A percentile compares a stretch with the other conserved stretches of the same genome.
phyloP scores from a whole-genome alignment of 176 grass and related monocot genomes.

The Chrysopogon serrulatus region DNA sequence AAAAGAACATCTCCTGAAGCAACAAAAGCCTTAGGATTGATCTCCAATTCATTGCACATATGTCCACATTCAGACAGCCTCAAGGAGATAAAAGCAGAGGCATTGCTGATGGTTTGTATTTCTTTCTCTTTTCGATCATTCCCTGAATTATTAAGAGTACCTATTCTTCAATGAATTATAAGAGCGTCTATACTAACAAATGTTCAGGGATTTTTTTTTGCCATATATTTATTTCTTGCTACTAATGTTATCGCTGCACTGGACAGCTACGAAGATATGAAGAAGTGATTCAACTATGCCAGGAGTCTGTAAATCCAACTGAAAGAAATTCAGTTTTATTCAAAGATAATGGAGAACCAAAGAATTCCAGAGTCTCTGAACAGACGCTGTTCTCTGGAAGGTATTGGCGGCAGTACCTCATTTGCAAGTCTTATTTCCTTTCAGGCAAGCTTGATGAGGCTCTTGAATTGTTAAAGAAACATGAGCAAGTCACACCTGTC shows the following conservation, averaged over 20 bases:
- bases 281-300: constrained; percentile 85
- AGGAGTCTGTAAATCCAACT: constrained; percentile 55
- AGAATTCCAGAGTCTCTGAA: constrained; percentile 28
- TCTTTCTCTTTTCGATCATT: not conserved
- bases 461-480: constrained; percentile 74
- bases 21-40: constrained; percentile 58
- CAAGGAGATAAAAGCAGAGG: constrained; percentile 86
- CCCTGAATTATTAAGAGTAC: not conserved
- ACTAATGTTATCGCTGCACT: constrained; percentile 21
- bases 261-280: constrained; percentile 69
- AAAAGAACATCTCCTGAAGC: constrained; percentile 76
- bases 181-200: not conserved
- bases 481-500: constrained; percentile 47
- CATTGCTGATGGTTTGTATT: constrained; percentile 71
- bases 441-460: constrained; percentile 85
- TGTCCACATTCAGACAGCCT: constrained; percentile 72
- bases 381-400: constrained; percentile 22
- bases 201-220: constrained; percentile 15
- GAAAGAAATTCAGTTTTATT: constrained; percentile 47
- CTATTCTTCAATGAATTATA: constrained; percentile 10
- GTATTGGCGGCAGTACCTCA: constrained; percentile 55
- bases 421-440: constrained; percentile 89
- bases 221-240: not conserved
- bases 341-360: constrained; percentile 19
- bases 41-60: constrained; percentile 75